phyloP scores from a whole-genome alignment of 176 grass and related monocot species.

The Rhipidocladum racemiflorum region DNA sequence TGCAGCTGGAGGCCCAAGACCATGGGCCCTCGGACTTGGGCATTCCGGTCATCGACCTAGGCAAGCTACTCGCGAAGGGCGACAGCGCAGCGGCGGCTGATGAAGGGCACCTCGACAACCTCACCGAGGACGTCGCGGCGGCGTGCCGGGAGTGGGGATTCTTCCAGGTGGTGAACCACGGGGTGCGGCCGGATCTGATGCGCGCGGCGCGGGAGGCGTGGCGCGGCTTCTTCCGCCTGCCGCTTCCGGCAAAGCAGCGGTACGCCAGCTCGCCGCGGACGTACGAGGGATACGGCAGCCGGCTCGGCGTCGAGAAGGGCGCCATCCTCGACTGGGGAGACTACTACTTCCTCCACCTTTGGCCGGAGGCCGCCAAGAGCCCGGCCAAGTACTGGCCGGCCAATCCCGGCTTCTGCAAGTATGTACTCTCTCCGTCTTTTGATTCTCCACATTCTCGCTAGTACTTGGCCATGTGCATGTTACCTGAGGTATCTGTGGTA shows the following conservation, averaged over 20 bases:
- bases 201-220: conserved; percentile 48
- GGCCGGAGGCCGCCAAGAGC: conserved; percentile 49
- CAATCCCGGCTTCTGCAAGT: conserved; percentile 59
- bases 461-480: conserved; percentile 8
- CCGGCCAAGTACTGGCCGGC: conserved; percentile 52
- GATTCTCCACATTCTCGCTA: neutral
- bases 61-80: conserved; percentile 23
- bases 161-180: conserved; percentile 89
- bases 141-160: conserved; percentile 82
- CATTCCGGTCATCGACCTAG: conserved; percentile 78
- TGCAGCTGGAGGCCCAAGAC: neutral
- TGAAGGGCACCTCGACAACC: neutral
- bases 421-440: conserved; percentile 1
- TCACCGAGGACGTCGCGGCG: conserved; percentile 41
- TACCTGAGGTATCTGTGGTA: neutral
- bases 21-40: neutral
- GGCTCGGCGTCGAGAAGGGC: conserved; percentile 75
- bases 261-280: conserved; percentile 77
- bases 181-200: conserved; percentile 61
- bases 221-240: conserved; percentile 65
- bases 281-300: conserved; percentile 91
- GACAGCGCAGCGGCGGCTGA: neutral
- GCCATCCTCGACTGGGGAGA: conserved; percentile 87
- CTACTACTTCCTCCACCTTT: conserved; percentile 82
- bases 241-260: conserved; percentile 52